Evolutionary conservation across 2,329 filamentous ascomycete genomes (phyloP).

Genomic region (Didymella pinodella): DNA sequence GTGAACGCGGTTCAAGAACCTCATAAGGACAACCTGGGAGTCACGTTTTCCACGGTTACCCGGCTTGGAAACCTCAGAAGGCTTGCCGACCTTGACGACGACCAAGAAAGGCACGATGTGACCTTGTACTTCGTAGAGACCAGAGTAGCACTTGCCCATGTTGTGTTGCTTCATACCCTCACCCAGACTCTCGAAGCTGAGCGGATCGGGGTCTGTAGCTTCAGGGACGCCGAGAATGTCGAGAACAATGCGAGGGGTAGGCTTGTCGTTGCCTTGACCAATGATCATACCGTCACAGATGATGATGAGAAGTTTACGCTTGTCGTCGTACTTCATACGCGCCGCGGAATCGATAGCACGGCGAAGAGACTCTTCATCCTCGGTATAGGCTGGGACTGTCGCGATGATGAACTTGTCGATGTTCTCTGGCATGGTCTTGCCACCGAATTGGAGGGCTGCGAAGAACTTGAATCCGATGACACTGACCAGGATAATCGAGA

Average conservation of each 20-base stretch:
- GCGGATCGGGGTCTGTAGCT: slow-evolving; percentile 89
- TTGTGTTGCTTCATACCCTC: slow-evolving; percentile 98
- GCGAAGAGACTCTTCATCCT: slow-evolving; percentile 96
- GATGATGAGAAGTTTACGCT: slow-evolving; percentile 57
- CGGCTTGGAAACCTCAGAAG: slow-evolving; percentile 74
- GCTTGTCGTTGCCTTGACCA: slow-evolving; percentile 92
- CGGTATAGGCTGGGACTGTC: slow-evolving; percentile 96
- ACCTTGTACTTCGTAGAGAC: slow-evolving; percentile 95
- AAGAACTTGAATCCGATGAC: slow-evolving; percentile 97
- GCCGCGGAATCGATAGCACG: slow-evolving; percentile 97
- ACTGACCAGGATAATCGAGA: slow-evolving; percentile 79
- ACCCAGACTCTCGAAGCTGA: slow-evolving; percentile 95
- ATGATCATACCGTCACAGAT: slow-evolving; percentile 72
- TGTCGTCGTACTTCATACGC: slow-evolving; percentile 96
- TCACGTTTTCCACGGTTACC: slow-evolving; percentile 99
- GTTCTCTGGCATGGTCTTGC: slow-evolving; percentile 91
- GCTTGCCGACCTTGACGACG: slow-evolving; percentile 92
- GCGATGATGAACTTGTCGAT: slow-evolving; percentile 98
- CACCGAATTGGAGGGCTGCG: slow-evolving; percentile 91
- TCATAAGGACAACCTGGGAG: slow-evolving; percentile 98
- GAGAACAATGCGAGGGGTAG: slow-evolving; percentile 95
- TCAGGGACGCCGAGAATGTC: slow-evolving; percentile 96
- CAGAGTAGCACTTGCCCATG: slow-evolving; percentile 98
- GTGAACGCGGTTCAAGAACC: slow-evolving; percentile 98
- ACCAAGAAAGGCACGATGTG: slow-evolving; percentile 97